Evolutionary conservation across 2,329 filamentous ascomycete genomes (phyloP).

Genomic region (Xylaria multiplex): DNA sequence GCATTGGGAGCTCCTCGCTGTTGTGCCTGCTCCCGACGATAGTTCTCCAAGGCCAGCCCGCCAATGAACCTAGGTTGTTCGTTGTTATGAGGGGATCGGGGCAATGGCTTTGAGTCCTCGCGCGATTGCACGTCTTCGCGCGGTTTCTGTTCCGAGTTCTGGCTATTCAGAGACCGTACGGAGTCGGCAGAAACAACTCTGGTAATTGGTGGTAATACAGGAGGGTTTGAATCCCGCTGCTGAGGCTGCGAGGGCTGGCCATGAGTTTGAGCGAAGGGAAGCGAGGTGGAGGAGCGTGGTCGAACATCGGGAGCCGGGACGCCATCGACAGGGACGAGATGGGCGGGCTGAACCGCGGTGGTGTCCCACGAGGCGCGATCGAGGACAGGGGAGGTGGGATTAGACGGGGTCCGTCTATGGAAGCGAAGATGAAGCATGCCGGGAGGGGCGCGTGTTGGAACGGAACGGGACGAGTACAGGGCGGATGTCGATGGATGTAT

Average conservation of each 20-base stretch:
- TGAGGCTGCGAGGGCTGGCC: conserved; percentile 50
- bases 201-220: conserved; percentile 58
- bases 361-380: conserved; percentile 58
- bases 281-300: conserved; percentile 44
- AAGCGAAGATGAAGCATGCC: conserved; percentile 66
- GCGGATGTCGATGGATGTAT: conserved; percentile 37
- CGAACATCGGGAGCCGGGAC: conserved; percentile 60
- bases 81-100: conserved; percentile 49
- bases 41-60: conserved; percentile 64
- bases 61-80: conserved; percentile 63
- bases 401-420: conserved; percentile 66
- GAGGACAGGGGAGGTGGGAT: conserved; percentile 63
- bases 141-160: conserved; percentile 20
- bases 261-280: conserved; percentile 47
- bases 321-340: conserved; percentile 55
- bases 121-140: conserved; percentile 19
- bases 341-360: conserved; percentile 53
- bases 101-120: conserved; percentile 47
- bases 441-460: conserved; percentile 22
- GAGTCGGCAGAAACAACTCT: conserved; percentile 58
- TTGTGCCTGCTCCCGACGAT: conserved; percentile 53
- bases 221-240: conserved; percentile 46
- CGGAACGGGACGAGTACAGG: conserved; percentile 11
- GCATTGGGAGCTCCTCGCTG: conserved; percentile 37
- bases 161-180: conserved; percentile 40